Evolutionary conservation across 192 early-diverging fungal species (phyloP).

Genomic region (Entomortierella lignicola): DNA sequence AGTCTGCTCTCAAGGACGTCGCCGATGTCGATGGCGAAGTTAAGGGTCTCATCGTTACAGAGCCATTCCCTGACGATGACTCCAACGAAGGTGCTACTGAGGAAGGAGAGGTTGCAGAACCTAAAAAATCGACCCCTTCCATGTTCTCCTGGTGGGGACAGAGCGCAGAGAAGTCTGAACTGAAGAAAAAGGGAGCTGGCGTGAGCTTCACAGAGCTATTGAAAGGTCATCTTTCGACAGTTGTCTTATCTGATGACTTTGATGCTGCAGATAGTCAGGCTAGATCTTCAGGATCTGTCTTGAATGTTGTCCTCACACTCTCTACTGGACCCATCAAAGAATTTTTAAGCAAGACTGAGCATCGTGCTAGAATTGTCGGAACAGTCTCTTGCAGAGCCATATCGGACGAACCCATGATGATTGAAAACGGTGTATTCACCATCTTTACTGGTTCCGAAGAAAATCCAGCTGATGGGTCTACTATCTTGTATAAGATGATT

Average conservation of each 20-base stretch:
- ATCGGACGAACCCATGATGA: slow-evolving; percentile 58
- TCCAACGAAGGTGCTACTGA: not conserved
- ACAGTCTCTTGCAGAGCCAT: slow-evolving; percentile 60
- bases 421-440: slow-evolving; percentile 54
- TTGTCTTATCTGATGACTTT: slow-evolving; percentile 51
- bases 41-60: slow-evolving; percentile 34
- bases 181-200: slow-evolving; percentile 19
- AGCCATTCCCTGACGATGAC: slow-evolving; percentile 26
- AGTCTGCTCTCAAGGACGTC: slow-evolving; percentile 29
- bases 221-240: slow-evolving; percentile 60
- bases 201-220: slow-evolving; percentile 56
- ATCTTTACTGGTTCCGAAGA: slow-evolving; percentile 42
- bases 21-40: slow-evolving; percentile 18
- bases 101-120: not conserved
- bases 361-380: slow-evolving; percentile 49
- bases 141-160: slow-evolving; percentile 20
- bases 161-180: not conserved
- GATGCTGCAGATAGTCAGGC: slow-evolving; percentile 54
- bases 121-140: slow-evolving; percentile 14
- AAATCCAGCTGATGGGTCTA: slow-evolving; percentile 41
- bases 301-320: slow-evolving; percentile 52
- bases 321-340: slow-evolving; percentile 40
- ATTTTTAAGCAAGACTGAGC: slow-evolving; percentile 38
- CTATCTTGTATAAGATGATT: slow-evolving; percentile 54
- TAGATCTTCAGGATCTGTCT: slow-evolving; percentile 47